A percentile compares a stretch with the other conserved stretches of the same genome.
Conservation (phyloP, 148 eudicot genomes). For the Fagopyrum tataricum region DNA sequence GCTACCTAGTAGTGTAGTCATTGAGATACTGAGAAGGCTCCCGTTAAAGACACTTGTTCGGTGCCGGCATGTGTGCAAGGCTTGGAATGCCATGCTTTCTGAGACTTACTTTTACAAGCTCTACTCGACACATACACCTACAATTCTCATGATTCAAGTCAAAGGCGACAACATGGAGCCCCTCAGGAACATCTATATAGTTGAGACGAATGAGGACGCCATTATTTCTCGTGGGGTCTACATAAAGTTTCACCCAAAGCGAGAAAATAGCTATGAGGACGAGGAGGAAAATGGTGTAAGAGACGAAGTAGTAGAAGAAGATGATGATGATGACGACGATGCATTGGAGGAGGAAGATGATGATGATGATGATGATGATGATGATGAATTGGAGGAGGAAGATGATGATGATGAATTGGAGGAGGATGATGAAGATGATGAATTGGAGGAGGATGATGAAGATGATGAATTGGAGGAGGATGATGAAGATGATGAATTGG, state of each 20-base stretch:
- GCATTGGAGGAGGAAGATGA: no score
- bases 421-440: no score
- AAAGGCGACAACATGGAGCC: slow-evolving; percentile 14
- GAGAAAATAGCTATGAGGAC: no score
- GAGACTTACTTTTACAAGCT: slow-evolving; percentile 25
- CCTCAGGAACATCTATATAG: slow-evolving; percentile 14
- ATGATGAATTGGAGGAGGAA: no score
- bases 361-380: no score
- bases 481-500: no score
- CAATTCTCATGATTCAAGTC: slow-evolving; percentile 20
- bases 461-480: no score
- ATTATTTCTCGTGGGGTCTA: background rate
- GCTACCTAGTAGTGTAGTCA: slow-evolving; percentile 27
- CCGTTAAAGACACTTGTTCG: slow-evolving; percentile 25
- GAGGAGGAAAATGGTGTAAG: background rate
- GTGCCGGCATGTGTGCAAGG: slow-evolving; percentile 41
- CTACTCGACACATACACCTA: slow-evolving; percentile 20
- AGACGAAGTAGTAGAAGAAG: background rate
- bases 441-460: no score
- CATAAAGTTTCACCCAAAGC: background rate
- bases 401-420: no score
- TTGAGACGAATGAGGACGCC: slow-evolving; percentile 17
- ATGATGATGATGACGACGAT: no score
- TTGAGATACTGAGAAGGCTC: slow-evolving; percentile 35
- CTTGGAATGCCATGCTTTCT: slow-evolving; percentile 30